Conservation (phyloP, 2,329 filamentous ascomycete species). For the Cercospora zeina region DNA sequence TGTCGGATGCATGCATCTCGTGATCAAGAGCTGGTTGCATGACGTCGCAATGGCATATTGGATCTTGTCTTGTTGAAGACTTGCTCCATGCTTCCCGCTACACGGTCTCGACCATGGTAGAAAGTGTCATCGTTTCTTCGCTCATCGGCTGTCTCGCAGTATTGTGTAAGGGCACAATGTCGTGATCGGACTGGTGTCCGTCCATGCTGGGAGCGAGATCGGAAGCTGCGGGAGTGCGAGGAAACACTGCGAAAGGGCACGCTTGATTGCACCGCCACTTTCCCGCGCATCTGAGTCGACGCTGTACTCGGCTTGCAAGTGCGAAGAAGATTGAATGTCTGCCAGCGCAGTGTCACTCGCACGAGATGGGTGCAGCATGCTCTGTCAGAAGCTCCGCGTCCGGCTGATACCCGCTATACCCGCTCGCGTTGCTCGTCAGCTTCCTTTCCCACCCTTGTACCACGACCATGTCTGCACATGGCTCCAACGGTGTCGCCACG, state of each 20-base stretch:
- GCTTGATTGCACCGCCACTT: neutral
- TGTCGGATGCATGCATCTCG: neutral
- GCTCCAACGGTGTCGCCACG: conserved; percentile 3
- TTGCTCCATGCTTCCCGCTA: neutral
- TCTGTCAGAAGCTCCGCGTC: neutral
- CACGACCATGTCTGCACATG: conserved; percentile 13
- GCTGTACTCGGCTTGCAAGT: neutral
- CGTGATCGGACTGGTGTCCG: neutral
- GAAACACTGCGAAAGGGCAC: neutral
- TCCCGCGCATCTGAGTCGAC: neutral
- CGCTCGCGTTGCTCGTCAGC: conserved; percentile 2
- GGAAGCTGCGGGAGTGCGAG: neutral
- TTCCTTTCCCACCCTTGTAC: conserved; percentile 1
- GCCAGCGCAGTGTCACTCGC: neutral
- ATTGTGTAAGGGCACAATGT: neutral
- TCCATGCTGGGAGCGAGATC: neutral
- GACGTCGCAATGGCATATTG: conserved; percentile 1
- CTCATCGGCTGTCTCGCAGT: neutral
- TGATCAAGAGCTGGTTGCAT: neutral
- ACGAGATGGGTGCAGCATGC: neutral
- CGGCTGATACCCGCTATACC: conserved; percentile 5
- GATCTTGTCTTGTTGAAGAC: neutral
- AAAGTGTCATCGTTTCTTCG: neutral
- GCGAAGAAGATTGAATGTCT: neutral
- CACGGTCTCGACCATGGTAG: neutral